These are phyloP conservation scores for Plasmodium coatneyi DNA, from an alignment of 169 alveolate species.

Conservation along the genomic window DNA sequence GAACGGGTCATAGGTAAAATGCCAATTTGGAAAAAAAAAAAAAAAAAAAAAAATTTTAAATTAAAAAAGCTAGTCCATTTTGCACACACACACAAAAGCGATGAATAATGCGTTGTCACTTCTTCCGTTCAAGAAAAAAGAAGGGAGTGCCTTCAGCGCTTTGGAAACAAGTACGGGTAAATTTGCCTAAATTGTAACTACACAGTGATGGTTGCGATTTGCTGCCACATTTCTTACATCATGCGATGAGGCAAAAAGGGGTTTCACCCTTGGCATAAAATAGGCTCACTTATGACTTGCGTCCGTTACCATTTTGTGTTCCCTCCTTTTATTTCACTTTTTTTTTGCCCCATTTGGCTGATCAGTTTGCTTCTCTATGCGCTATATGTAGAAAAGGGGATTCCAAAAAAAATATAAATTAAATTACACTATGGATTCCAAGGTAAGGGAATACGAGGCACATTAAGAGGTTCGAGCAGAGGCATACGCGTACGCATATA, in stretches of 20 bases:
- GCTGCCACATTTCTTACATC: not conserved
- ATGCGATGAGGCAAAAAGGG: not conserved
- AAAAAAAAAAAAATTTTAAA: slow-evolving; percentile 14
- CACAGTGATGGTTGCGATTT: not conserved
- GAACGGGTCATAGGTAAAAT: slow-evolving; percentile 3
- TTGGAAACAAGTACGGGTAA: not conserved
- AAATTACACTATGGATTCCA: not conserved
- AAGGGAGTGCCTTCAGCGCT: not conserved
- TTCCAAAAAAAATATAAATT: not conserved
- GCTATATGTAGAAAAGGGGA: not conserved
- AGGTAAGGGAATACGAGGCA: not conserved
- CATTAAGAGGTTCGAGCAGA: not conserved
- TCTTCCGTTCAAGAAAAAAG: not conserved
- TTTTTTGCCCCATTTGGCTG: not conserved
- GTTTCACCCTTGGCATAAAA: not conserved
- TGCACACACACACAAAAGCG: not conserved
- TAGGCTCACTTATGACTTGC: not conserved
- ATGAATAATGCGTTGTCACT: not conserved
- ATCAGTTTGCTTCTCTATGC: not conserved
- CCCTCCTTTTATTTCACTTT: not conserved
- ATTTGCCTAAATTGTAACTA: not conserved
- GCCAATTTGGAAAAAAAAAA: not conserved
- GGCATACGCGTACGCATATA: not conserved
- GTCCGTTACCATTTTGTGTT: not conserved
- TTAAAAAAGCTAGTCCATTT: not conserved